These are phyloP conservation scores for Vaccinium vitisidaea DNA, from an alignment of 148 eudicot genomes.

Conservation along the genomic window DNA sequence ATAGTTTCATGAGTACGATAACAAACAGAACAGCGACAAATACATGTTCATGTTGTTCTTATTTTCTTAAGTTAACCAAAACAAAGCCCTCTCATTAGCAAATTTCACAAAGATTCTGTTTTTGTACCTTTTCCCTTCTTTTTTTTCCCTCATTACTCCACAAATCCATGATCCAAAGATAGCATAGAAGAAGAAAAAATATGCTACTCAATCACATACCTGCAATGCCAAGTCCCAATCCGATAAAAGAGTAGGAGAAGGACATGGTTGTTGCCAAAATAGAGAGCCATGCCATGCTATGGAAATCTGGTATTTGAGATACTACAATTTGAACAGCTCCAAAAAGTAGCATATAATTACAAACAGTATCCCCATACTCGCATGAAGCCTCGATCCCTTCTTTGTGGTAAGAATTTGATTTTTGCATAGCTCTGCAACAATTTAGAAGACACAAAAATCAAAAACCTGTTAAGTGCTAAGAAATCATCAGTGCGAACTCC, in stretches of 20 bases:
- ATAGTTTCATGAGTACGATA: too few relatives aligned
- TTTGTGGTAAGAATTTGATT: conserved; percentile 63
- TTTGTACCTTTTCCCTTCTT: too few relatives aligned
- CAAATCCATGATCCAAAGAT: too few relatives aligned
- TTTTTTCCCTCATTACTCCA: too few relatives aligned
- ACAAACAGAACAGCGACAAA: too few relatives aligned
- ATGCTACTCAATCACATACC: conserved; percentile 27
- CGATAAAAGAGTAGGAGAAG: conserved; percentile 52
- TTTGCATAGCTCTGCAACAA: conserved; percentile 48
- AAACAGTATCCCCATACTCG: conserved; percentile 24
- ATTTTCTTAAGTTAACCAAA: too few relatives aligned
- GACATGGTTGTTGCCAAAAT: conserved; percentile 63
- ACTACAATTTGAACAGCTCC: conserved; percentile 47
- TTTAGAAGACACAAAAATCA: neutral
- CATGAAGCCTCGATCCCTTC: conserved; percentile 57
- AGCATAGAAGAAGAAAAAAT: too few relatives aligned
- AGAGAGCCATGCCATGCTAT: conserved; percentile 71
- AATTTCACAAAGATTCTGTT: too few relatives aligned
- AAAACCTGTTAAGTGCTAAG: too few relatives aligned
- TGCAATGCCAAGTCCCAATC: conserved; percentile 53
- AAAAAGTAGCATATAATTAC: conserved; percentile 18
- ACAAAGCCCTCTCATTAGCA: too few relatives aligned
- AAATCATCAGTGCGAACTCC: neutral
- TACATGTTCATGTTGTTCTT: too few relatives aligned
- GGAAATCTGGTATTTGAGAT: conserved; percentile 70